A percentile compares a stretch with the other conserved stretches of the same genome.
Conservation (phyloP, 129 eudicot genomes). For the Apium graveolens region DNA sequence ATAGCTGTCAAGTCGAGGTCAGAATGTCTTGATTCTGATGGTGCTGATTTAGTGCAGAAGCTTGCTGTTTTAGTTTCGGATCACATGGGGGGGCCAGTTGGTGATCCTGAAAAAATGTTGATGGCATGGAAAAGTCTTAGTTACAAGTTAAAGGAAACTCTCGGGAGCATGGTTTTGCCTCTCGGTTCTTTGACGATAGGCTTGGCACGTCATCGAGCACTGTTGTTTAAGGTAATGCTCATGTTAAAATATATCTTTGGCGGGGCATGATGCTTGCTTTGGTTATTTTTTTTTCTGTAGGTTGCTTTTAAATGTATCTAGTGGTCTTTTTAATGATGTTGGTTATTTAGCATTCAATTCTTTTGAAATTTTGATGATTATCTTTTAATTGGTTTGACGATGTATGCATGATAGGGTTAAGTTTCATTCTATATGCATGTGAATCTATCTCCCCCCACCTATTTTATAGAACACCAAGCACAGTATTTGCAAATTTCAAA, state of each 20-base stretch:
- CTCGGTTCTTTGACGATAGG: slow-evolving; percentile 82
- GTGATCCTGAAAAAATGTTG: slow-evolving; percentile 70
- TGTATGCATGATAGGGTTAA: not conserved
- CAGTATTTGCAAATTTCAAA: not conserved
- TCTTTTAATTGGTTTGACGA: not conserved
- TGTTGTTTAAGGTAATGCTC: slow-evolving; percentile 70
- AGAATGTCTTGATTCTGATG: slow-evolving; percentile 27
- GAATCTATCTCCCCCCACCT: not conserved
- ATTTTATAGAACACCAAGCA: too few species aligned
- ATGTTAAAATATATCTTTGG: not conserved
- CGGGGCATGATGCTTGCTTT: not conserved
- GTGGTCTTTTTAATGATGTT: not conserved
- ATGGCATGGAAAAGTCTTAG: slow-evolving; percentile 65
- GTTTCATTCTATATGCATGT: not conserved
- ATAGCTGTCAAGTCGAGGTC: slow-evolving; percentile 42
- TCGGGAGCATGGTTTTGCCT: slow-evolving; percentile 91
- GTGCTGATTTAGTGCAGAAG: slow-evolving; percentile 38
- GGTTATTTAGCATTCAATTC: not conserved
- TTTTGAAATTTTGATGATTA: not conserved
- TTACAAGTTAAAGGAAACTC: slow-evolving; percentile 46
- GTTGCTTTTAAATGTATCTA: slow-evolving; percentile 1
- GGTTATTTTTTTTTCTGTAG: not conserved
- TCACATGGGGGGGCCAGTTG: slow-evolving; percentile 92
- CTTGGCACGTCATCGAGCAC: slow-evolving; percentile 92
- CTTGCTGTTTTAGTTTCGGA: slow-evolving; percentile 75